Evolutionary conservation across 768 basidiomycete genomes (phyloP).

Genomic region (Gautieria morchelliformis): DNA sequence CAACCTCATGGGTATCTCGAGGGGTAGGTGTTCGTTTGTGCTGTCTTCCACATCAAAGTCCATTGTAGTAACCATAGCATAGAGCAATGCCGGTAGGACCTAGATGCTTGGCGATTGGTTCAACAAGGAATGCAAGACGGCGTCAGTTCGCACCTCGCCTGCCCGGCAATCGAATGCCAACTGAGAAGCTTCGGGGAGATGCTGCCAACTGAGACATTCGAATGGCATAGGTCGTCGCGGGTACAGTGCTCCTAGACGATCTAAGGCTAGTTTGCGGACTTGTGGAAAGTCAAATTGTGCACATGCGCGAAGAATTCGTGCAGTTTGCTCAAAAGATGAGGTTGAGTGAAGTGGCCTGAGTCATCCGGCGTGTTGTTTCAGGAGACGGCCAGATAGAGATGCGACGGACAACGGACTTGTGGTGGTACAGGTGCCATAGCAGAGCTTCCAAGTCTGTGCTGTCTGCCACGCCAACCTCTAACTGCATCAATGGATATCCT

Average conservation of each 20-base stretch:
- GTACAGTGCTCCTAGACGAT: constrained; percentile 36
- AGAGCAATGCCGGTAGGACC: constrained; percentile 35
- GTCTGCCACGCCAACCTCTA: constrained; percentile 20
- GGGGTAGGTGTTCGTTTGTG: constrained; percentile 1
- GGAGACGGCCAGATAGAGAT: constrained; percentile 8
- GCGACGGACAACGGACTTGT: constrained; percentile 31
- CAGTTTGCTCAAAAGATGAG: constrained; percentile 36
- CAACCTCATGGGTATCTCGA: constrained; percentile 9
- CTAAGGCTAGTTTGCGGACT: constrained; percentile 36
- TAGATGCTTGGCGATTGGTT: constrained; percentile 38
- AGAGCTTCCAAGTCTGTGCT: constrained; percentile 44
- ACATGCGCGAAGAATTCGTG: constrained; percentile 47
- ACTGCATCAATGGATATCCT: not conserved
- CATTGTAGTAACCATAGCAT: constrained; percentile 49
- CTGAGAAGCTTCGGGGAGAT: constrained; percentile 43
- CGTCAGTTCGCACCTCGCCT: not conserved
- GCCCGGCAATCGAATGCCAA: constrained; percentile 41
- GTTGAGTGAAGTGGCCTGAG: constrained; percentile 38
- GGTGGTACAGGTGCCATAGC: constrained; percentile 59
- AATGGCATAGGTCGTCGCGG: constrained; percentile 39
- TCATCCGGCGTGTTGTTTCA: constrained; percentile 6
- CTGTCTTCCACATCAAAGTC: constrained; percentile 39
- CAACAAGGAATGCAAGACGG: constrained; percentile 1
- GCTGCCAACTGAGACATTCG: constrained; percentile 24
- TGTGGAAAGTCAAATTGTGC: constrained; percentile 51